These are phyloP conservation scores for Grammothele lineata DNA, from an alignment of 768 basidiomycete genomes.

Conservation along the genomic window DNA sequence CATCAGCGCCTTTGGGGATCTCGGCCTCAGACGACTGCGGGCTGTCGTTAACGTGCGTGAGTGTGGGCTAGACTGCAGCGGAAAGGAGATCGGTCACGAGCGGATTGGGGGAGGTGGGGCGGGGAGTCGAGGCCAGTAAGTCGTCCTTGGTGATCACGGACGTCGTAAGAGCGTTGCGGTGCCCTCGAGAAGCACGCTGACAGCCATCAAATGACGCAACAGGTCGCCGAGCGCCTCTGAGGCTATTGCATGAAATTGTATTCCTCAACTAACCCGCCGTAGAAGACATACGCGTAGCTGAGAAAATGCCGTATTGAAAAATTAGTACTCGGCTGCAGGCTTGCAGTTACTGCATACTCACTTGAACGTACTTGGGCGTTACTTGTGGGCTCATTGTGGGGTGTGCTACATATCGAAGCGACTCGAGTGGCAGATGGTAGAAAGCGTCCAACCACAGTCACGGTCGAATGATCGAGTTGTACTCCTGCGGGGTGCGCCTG, in stretches of 20 bases:
- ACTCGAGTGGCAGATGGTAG: conserved; percentile 85
- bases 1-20: conserved; percentile 8
- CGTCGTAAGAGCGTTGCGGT: conserved; percentile 44
- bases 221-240: conserved; percentile 96
- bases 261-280: conserved; percentile 86
- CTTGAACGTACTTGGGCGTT: conserved; percentile 84
- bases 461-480: conserved; percentile 90
- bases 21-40: conserved; percentile 20
- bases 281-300: conserved; percentile 92
- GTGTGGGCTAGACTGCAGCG: conserved; percentile 17
- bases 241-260: conserved; percentile 66
- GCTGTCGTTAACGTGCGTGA: conserved; percentile 25
- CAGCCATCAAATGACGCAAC: conserved; percentile 90
- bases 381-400: conserved; percentile 56
- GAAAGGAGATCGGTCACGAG: conserved; percentile 14
- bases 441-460: conserved; percentile 94
- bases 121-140: conserved; percentile 23
- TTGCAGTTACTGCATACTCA: not conserved
- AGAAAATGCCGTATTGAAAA: conserved; percentile 63
- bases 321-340: not conserved
- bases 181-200: too few relatives aligned
- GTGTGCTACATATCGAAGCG: conserved; percentile 65
- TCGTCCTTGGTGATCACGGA: conserved; percentile 39
- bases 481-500: conserved; percentile 85
- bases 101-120: conserved; percentile 10